These are phyloP conservation scores for Sarocladiaceae sp. DNA, from an alignment of 2,329 filamentous ascomycete species.

Conservation along the genomic window DNA sequence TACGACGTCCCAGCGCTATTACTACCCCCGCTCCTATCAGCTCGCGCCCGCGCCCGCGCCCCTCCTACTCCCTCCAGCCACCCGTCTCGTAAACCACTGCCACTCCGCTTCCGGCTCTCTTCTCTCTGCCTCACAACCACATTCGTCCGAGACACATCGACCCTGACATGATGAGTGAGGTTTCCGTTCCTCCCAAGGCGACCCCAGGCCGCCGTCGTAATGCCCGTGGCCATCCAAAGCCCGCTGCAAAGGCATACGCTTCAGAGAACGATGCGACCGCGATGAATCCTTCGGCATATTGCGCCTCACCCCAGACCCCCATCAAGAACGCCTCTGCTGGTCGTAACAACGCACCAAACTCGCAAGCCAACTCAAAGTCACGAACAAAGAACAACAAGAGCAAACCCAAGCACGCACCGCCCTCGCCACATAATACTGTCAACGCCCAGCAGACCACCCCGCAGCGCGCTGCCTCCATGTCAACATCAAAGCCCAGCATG, in stretches of 20 bases:
- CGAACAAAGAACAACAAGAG: constrained; percentile 22
- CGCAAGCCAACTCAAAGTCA: constrained; percentile 17
- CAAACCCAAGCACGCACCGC: constrained; percentile 29
- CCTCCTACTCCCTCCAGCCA: constrained; percentile 6
- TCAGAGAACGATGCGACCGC: constrained; percentile 47
- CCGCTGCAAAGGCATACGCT: constrained; percentile 46
- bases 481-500: constrained; percentile 40
- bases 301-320: constrained; percentile 38
- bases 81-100: neutral
- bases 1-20: neutral
- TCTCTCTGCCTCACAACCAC: neutral
- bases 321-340: constrained; percentile 33
- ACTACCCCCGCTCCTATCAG: no score
- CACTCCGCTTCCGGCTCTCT: neutral
- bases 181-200: constrained; percentile 23
- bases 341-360: constrained; percentile 13
- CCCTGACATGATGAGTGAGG: constrained; percentile 25
- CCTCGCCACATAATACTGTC: constrained; percentile 32
- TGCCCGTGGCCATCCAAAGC: constrained; percentile 34
- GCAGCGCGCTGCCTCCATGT: constrained; percentile 31
- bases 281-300: constrained; percentile 25
- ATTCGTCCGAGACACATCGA: neutral
- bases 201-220: constrained; percentile 31
- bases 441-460: constrained; percentile 33
- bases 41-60: neutral